A percentile compares a stretch with the other conserved stretches of the same genome.
Evolutionary conservation across 2,329 filamentous ascomycete genomes (phyloP).

Genomic region (Orbilia brochopaga): DNA sequence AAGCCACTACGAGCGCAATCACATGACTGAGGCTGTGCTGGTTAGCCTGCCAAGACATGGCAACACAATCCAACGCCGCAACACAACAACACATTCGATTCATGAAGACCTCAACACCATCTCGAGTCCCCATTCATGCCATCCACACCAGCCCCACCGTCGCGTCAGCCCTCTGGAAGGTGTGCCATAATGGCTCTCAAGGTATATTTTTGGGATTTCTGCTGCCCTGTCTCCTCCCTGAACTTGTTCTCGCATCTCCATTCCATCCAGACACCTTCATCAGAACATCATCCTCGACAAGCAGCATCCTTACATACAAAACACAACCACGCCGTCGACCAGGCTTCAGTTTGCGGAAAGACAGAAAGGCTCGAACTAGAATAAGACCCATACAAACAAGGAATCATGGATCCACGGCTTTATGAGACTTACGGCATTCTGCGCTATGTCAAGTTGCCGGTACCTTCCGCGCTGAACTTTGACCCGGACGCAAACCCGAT

Average conservation of each 20-base stretch:
- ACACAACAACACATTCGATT: conserved; percentile 8
- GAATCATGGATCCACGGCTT: not conserved
- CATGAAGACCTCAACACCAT: conserved; percentile 2
- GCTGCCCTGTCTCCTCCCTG: not conserved
- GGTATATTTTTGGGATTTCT: too few relatives aligned
- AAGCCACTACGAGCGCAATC: too few relatives aligned
- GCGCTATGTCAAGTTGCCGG: conserved; percentile 7
- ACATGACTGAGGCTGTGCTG: too few relatives aligned
- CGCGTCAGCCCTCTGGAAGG: too few relatives aligned
- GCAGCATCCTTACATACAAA: not conserved
- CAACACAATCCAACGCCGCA: conserved; percentile 3
- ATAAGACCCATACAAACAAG: not conserved
- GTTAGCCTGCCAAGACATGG: not conserved
- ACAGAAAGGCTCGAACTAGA: not conserved
- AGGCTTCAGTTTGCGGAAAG: not conserved
- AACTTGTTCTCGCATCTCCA: not conserved
- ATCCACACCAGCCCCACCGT: not conserved
- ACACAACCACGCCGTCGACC: not conserved
- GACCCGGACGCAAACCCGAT: conserved; percentile 32
- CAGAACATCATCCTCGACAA: not conserved
- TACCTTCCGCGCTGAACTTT: conserved; percentile 16
- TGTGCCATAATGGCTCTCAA: not conserved
- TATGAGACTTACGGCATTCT: conserved; percentile 1
- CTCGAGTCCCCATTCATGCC: conserved; percentile 1
- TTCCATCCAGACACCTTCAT: not conserved